Evolutionary conservation across 805 yeast species (phyloP).

Genomic region (Yamadazyma insecticola): DNA sequence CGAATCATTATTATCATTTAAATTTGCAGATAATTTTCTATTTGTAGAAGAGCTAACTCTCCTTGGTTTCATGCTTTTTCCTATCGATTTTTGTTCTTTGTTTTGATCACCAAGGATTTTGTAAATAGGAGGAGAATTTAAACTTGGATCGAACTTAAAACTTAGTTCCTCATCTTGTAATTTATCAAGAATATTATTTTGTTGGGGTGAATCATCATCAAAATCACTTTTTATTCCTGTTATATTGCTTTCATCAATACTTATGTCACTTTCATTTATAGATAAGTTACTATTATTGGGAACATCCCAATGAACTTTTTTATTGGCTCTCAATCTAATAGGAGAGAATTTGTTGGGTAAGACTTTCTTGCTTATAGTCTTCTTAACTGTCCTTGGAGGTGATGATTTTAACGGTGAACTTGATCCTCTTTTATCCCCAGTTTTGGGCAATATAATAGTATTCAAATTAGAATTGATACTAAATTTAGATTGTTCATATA

Average conservation of each 20-base stretch:
- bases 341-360: constrained; percentile 8
- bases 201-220: constrained; percentile 28
- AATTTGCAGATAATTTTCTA: constrained; percentile 14
- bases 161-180: constrained; percentile 21
- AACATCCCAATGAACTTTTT: constrained; percentile 47
- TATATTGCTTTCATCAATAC: constrained; percentile 17
- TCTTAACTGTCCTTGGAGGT: constrained; percentile 20
- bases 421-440: constrained; percentile 5
- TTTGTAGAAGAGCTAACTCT: constrained; percentile 12
- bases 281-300: constrained; percentile 8
- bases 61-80: constrained; percentile 8
- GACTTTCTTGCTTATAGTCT: constrained; percentile 11
- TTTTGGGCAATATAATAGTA: too few relatives aligned
- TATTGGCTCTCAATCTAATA: constrained; percentile 11
- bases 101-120: constrained; percentile 3
- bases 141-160: constrained; percentile 23
- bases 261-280: constrained; percentile 26
- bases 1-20: too few relatives aligned
- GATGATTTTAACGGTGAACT: constrained; percentile 17
- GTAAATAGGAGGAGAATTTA: constrained; percentile 25
- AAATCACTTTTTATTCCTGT: constrained; percentile 19
- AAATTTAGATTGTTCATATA: neutral
- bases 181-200: constrained; percentile 18
- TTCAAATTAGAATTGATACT: too few relatives aligned
- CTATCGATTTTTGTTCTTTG: too few relatives aligned